Base-by-base conservation (phyloP, 495 filamentous ascomycete genomes). In the Penicillium odoratum region DNA sequence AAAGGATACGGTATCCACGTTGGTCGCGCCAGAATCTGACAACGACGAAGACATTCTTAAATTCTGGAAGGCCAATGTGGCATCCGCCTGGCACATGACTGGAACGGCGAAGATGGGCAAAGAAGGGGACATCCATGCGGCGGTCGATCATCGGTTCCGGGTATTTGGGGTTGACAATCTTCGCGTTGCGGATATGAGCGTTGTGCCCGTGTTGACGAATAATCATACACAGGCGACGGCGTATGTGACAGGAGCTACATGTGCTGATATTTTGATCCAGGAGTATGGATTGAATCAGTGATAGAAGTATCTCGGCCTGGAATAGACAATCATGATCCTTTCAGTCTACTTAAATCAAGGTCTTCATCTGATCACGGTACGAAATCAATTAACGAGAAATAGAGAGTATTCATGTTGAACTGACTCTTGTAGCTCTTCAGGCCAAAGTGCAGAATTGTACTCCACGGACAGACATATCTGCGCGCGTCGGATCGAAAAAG, bases 151-250 rank as follows among this genome's bases (percentile, higher is more conserved):
- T 0, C 60, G 74, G 4, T 85, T 87, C 55, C 73, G 75, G 30
- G 75, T 89, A 0, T 63, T 75, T 6, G 87, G 85, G 0, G 62
- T 87, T 18, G 69, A 83, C 44, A 70, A 72, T 0, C 66, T 90
- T 58, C 78, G 87, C 9, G 76, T 89, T 5, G 84, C 79, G 3
- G 87, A 90, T 73, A 82, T 85, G 72, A 87, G 84, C 60, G 80
- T 86, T 46, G 73, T 87, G 25, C 87, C 86, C 5, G 63, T 88
- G n/a, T 54, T 87, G 55, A 67, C 71, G 7, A 77, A 73, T 45
- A 73, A 70, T 26, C 75, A 77, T 56, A 73, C 69, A 0, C 74
- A 77, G 57, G 69, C 70, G 11, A 70, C 71, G 10, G 73, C 72
- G 7, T 76, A 74, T 56, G 62, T 69, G 21, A 70, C 71, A 9